Base-by-base conservation (phyloP, 176 grass and related monocot genomes). In the Avena eriantha region DNA sequence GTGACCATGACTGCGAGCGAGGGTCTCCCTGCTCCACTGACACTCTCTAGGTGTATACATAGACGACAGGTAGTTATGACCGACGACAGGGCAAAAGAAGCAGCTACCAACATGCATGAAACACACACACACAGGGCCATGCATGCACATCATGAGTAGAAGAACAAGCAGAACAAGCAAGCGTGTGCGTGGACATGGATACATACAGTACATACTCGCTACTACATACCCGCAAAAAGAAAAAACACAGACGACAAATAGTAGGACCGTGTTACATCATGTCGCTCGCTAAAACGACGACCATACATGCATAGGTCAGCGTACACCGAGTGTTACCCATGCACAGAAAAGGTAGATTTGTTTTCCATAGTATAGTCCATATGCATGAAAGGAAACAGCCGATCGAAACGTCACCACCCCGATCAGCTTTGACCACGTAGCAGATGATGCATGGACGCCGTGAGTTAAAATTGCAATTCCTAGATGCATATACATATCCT, bases 1-100 rank as follows among this genome's bases (percentile, higher is more conserved):
- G 82, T 92, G 69, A 82, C 69, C 69, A 82, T 91, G 85, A 82
- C 82, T 56, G 63, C 54, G 79, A 77, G 63, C 54, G 79, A 77
- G 70, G 80, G 10, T 36, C 31, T 11, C 82, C 53, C 31, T 78
- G 75, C 48, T 85, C 12, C 21, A 71, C 60, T 80, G 74, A 54
- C 21, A 60, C 19, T n/a, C 12, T 48, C 71, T 15, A n/a, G 18
- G 13, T 36, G 18, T 24, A 29, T 29, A 29, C 29, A 29, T 29
- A 65, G 76, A 85, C n/a, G 88, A 76, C 82, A 84, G 56, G 31
- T 63, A 51, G 11, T 39, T 54, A 29, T 14, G 22, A 71, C 12
- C 29, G 29, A 29, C 53, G 49, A 36, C 41, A 34, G 36, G 26
- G 31, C 7, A 58, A 47, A 11, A 36, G 69, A 41, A 51, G 19